These are phyloP conservation scores for Mycena polygramma DNA, from an alignment of 768 basidiomycete genomes.

Conservation along the genomic window DNA sequence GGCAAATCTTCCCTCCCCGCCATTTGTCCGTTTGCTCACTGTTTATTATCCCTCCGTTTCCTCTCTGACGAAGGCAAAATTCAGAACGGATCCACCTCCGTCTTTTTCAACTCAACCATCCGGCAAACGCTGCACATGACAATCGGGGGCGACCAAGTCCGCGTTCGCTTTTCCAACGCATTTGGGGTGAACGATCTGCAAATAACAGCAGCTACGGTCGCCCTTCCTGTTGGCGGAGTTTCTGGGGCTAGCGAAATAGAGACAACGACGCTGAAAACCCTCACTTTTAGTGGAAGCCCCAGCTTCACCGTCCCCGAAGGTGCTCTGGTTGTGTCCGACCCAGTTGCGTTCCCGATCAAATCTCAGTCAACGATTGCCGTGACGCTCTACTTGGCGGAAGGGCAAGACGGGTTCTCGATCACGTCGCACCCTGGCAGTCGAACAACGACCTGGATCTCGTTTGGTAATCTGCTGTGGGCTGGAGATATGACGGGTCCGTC, in stretches of 20 bases:
- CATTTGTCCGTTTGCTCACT: conserved; percentile 42
- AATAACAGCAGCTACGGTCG: conserved; percentile 60
- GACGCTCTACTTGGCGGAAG: conserved; percentile 55
- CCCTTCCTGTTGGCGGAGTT: conserved; percentile 51
- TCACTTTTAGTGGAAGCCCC: conserved; percentile 61
- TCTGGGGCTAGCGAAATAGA: conserved; percentile 55
- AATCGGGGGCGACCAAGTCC: conserved; percentile 53
- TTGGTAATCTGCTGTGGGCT: conserved; percentile 53
- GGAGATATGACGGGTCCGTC: conserved; percentile 51
- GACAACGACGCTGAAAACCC: conserved; percentile 47
- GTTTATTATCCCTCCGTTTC: neutral
- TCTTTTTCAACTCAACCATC: conserved; percentile 62
- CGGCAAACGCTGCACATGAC: conserved; percentile 64
- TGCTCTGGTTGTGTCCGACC: conserved; percentile 60
- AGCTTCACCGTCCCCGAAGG: conserved; percentile 58
- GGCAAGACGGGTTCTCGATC: conserved; percentile 56
- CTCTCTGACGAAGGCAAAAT: conserved; percentile 16
- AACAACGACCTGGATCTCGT: conserved; percentile 58
- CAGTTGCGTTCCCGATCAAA: conserved; percentile 54
- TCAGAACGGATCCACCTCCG: conserved; percentile 43
- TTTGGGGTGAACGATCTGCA: conserved; percentile 59
- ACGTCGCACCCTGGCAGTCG: conserved; percentile 64
- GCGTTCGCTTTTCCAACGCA: conserved; percentile 62
- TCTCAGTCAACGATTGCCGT: conserved; percentile 56
- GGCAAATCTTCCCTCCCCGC: conserved; percentile 51